phyloP scores from a whole-genome alignment of 1,284 basidiomycete species.

The Cryptococcus sp. region DNA sequence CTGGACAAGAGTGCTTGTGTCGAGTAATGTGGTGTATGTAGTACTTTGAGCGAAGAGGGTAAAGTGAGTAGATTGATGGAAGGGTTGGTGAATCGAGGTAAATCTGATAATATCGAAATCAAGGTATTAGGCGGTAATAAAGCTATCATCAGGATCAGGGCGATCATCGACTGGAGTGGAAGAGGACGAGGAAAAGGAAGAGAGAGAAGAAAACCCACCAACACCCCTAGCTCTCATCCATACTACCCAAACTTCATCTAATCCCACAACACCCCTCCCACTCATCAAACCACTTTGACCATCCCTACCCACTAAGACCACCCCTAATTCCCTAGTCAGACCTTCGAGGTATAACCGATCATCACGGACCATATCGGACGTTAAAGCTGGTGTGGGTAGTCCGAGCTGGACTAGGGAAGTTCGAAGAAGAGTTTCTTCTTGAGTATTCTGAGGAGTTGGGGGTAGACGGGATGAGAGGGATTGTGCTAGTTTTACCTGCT shows the following conservation, averaged over 20 bases:
- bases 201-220: conserved; percentile 56
- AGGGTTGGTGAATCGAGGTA: conserved; percentile 65
- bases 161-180: not conserved
- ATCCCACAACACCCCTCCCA: conserved; percentile 65
- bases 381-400: conserved; percentile 66
- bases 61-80: conserved; percentile 66
- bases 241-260: conserved; percentile 94
- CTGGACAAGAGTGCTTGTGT: conserved; percentile 62
- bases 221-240: conserved; percentile 96
- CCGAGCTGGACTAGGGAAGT: conserved; percentile 86
- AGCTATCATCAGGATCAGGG: conserved; percentile 53
- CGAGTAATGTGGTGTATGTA: conserved; percentile 76
- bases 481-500: conserved; percentile 64
- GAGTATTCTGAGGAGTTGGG: conserved; percentile 46
- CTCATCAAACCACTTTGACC: conserved; percentile 47
- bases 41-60: conserved; percentile 66
- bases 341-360: conserved; percentile 75
- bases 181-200: not conserved
- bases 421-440: conserved; percentile 79
- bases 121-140: conserved; percentile 84
- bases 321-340: conserved; percentile 76
- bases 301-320: conserved; percentile 56
- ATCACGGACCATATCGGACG: conserved; percentile 82
- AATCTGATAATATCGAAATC: conserved; percentile 63
- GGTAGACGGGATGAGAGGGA: conserved; percentile 76